Evolutionary conservation across 345 rosid species (phyloP).

Genomic region (Citrus maxima): DNA sequence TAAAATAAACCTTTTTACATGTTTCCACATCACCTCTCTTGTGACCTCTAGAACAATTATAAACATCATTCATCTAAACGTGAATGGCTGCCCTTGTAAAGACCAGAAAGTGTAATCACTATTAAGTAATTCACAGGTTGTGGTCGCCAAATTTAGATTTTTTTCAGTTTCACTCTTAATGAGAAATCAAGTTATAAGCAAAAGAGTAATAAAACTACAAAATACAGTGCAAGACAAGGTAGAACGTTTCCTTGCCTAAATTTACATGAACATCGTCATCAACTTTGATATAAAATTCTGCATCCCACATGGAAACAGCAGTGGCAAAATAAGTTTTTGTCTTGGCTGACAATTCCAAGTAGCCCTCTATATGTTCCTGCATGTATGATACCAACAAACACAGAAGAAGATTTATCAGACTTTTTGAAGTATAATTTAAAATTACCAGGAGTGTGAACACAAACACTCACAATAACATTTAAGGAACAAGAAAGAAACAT

Average conservation of each 20-base stretch:
- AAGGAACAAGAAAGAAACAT: constrained; percentile 12
- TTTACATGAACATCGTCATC: constrained; percentile 96
- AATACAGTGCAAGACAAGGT: not conserved
- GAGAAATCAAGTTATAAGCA: not conserved
- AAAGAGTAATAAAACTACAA: not conserved
- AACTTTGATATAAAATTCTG: constrained; percentile 89
- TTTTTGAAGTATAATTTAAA: not conserved
- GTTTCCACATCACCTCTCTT: not conserved
- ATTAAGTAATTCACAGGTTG: not conserved
- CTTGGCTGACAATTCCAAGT: constrained; percentile 80
- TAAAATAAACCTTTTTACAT: not conserved
- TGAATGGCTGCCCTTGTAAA: not conserved
- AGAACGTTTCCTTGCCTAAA: constrained; percentile 43
- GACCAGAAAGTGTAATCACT: not conserved
- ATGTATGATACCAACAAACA: constrained; percentile 8
- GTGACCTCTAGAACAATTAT: not conserved
- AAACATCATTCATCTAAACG: not conserved
- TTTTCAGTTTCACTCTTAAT: not conserved
- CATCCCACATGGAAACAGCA: constrained; percentile 81
- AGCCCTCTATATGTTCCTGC: constrained; percentile 86
- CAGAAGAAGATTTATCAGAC: not conserved
- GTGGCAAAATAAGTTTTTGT: constrained; percentile 76
- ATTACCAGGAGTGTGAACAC: not conserved
- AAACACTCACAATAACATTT: constrained; percentile 1
- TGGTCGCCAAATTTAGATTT: not conserved